Evolutionary conservation across 768 basidiomycete species (phyloP).

Genomic region (Termitomyces bulborhizus): DNA sequence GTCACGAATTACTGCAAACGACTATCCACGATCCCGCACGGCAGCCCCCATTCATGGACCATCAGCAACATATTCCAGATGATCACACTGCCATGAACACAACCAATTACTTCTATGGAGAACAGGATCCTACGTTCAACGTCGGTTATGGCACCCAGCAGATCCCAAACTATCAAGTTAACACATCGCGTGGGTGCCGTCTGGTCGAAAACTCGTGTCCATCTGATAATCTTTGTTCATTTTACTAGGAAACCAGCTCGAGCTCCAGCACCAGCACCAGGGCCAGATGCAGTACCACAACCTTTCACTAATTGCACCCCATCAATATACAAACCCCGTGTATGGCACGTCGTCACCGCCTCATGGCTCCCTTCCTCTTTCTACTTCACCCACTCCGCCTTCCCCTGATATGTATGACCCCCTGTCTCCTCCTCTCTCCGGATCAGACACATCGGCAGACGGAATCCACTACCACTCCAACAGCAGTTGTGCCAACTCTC

Average conservation of each 20-base stretch:
- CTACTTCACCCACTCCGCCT: slow-evolving; percentile 69
- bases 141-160: slow-evolving; percentile 50
- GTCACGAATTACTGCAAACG: slow-evolving; percentile 19
- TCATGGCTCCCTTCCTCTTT: slow-evolving; percentile 62
- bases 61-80: slow-evolving; percentile 36
- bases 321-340: slow-evolving; percentile 61
- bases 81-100: slow-evolving; percentile 40
- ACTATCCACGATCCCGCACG: slow-evolving; percentile 21
- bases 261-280: slow-evolving; percentile 56
- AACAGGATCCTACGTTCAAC: slow-evolving; percentile 49
- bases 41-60: slow-evolving; percentile 35
- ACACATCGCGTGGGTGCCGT: slow-evolving; percentile 67
- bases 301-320: slow-evolving; percentile 61
- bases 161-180: slow-evolving; percentile 48
- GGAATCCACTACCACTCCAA: slow-evolving; percentile 76
- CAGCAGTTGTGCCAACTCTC: slow-evolving; percentile 71
- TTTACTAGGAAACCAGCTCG: slow-evolving; percentile 50
- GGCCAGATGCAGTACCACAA: slow-evolving; percentile 41
- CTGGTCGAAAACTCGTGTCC: slow-evolving; percentile 47
- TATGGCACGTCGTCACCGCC: slow-evolving; percentile 49
- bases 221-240: slow-evolving; percentile 59
- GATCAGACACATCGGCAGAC: slow-evolving; percentile 85
- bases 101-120: slow-evolving; percentile 47
- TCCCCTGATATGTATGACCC: slow-evolving; percentile 81
- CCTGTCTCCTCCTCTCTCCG: slow-evolving; percentile 80